Evolutionary conservation across 352 stramenopile species (phyloP).

Genomic region (Phytophthora pini): DNA sequence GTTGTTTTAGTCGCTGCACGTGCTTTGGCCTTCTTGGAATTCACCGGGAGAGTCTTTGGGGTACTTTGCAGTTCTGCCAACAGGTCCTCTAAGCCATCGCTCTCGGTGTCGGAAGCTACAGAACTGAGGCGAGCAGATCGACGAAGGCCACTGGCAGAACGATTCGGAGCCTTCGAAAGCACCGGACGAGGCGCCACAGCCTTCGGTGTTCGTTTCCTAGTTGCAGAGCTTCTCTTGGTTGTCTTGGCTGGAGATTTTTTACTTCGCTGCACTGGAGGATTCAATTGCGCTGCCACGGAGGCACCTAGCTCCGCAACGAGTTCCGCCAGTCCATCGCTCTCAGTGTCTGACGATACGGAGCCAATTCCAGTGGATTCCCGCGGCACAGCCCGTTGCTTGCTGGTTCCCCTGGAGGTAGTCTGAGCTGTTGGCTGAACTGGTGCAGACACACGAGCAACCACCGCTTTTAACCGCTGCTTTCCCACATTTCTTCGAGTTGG

Average conservation of each 20-base stretch:
- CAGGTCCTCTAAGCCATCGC: conserved; percentile 57
- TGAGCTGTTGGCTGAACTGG: conserved; percentile 4
- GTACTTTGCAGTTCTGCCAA: conserved; percentile 49
- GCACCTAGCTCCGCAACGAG: conserved; percentile 51
- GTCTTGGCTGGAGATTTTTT: neutral
- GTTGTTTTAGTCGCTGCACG: conserved; percentile 9
- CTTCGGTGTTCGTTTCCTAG: conserved; percentile 11
- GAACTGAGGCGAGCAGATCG: conserved; percentile 39
- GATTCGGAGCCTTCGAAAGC: neutral
- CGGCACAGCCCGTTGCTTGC: conserved; percentile 5
- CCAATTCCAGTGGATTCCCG: conserved; percentile 22
- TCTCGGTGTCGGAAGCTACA: conserved; percentile 50
- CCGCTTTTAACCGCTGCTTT: conserved; percentile 1
- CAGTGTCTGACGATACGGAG: conserved; percentile 37
- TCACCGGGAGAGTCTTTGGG: conserved; percentile 1
- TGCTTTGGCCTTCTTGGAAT: conserved; percentile 9
- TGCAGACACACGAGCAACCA: neutral
- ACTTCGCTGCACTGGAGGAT: neutral
- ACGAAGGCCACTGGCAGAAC: conserved; percentile 2
- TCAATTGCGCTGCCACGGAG: conserved; percentile 2
- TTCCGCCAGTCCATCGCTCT: conserved; percentile 60
- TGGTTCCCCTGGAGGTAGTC: neutral
- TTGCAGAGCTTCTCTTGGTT: neutral
- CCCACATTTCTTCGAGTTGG: neutral
- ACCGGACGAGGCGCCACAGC: neutral